Base-by-base conservation (phyloP, 2,329 filamentous ascomycete genomes). In the Kalaharituber pfeilii region DNA sequence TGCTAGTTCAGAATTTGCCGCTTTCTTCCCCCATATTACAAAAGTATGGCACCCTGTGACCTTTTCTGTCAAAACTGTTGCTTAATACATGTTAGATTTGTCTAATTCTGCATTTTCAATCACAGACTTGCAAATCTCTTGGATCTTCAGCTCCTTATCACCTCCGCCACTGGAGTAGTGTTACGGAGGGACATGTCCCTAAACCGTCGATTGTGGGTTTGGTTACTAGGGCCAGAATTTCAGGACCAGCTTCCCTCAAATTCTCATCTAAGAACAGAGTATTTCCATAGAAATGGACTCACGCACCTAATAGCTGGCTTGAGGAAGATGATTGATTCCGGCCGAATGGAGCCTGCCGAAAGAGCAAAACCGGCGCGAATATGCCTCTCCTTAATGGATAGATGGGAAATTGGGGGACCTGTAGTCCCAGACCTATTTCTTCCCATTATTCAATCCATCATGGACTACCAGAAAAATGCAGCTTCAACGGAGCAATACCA, bases 351-450 rank as follows among this genome's bases (percentile, higher is more conserved):
- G 53, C 76, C 83, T 1, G 68, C 75, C 0, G 86, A 93, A 64
- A 76, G 81, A 66, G 86, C 87, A 20, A 80, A 81, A 36, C 89
- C 91, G 0, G 95, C 94, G 65, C 81, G 88, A 54, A 86, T 96
- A 59, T 93, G 87, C 64, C 75, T 96, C 2, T 95, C 93, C 15
- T 73, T 98, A 52, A 96, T 98, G 91, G 91, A 98, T 69, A 81
- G 88, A 56, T 96, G 87, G 88, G 91, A 98, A 67, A 89, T 98
- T 60, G 91, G 91, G 27, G 86, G 86, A 1, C 74, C 89, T 18
- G 80, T 98, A 49, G 82, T 96, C 1, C 85, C 88, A 0, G 81
- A 86, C 57, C 78, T 96, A 13, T 96, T 98, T 65, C 72, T 95
- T 13, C 84, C 88, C 2, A 81, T 89, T 25, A 78, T 98, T 62